phyloP scores from a whole-genome alignment of 2,329 filamentous ascomycete genomes.

The Bipolaris gigantea region DNA sequence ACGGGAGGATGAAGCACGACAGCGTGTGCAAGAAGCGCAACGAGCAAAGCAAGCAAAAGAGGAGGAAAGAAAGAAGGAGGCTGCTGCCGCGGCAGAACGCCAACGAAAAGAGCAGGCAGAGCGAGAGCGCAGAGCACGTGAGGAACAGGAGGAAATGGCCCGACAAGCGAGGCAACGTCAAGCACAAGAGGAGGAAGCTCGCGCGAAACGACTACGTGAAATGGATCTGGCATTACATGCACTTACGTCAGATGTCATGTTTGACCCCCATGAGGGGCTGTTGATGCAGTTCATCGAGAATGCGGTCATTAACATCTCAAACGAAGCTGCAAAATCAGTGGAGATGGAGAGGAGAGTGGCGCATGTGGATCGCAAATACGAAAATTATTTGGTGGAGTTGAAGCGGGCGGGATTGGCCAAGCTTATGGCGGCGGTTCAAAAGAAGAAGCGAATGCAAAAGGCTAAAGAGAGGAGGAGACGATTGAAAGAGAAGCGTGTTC shows the following conservation, averaged over 20 bases:
- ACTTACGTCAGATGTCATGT: conserved; percentile 45
- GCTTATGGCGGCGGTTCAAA: conserved; percentile 25
- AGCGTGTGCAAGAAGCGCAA: conserved; percentile 16
- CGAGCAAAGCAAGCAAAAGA: conserved; percentile 16
- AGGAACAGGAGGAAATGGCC: conserved; percentile 24
- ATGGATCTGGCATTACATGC: conserved; percentile 30
- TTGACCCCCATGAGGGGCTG: conserved; percentile 45
- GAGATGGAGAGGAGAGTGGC: conserved; percentile 33
- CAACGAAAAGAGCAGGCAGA: conserved; percentile 22
- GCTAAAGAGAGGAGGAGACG: conserved; percentile 29
- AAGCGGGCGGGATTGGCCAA: conserved; percentile 25
- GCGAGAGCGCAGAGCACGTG: conserved; percentile 16
- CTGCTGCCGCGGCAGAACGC: conserved; percentile 15
- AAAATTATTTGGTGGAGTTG: conserved; percentile 20
- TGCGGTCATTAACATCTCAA: conserved; percentile 40
- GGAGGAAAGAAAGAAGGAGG: conserved; percentile 11
- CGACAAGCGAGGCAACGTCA: conserved; percentile 26
- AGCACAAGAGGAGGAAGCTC: conserved; percentile 25
- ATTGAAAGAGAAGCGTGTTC: conserved; percentile 26
- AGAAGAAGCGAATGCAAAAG: conserved; percentile 28
- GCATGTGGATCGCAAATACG: conserved; percentile 22
- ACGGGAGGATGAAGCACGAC: conserved; percentile 15
- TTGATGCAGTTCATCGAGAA: conserved; percentile 51
- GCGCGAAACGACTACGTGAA: conserved; percentile 14
- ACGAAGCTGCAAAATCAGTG: conserved; percentile 39